A percentile compares a stretch with the other conserved stretches of the same genome.
These are phyloP conservation scores for Taiozyma sp. DNA, from an alignment of 1,139 yeast species.

Conservation along the genomic window DNA sequence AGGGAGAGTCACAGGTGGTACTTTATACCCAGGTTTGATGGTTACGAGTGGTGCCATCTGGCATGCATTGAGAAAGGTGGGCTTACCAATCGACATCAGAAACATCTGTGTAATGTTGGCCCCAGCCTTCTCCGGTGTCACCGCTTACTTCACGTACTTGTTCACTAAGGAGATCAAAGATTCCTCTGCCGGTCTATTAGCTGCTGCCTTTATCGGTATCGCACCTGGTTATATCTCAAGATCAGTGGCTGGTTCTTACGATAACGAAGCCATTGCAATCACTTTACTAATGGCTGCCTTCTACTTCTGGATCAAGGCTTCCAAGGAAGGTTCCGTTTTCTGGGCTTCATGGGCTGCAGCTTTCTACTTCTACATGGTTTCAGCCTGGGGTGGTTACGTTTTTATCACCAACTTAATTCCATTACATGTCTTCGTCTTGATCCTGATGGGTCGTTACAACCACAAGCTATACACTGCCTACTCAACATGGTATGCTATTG, in stretches of 20 bases:
- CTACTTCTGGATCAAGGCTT: conserved; percentile 91
- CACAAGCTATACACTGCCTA: conserved; percentile 83
- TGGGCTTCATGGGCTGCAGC: conserved; percentile 83
- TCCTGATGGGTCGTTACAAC: conserved; percentile 92
- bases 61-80: conserved; percentile 59
- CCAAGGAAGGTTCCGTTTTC: conserved; percentile 84
- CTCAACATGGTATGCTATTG: conserved; percentile 94
- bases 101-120: conserved; percentile 95
- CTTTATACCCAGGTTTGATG: conserved; percentile 97
- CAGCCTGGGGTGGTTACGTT: conserved; percentile 99
- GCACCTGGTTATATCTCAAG: conserved; percentile 98
- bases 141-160: conserved; percentile 88
- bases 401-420: conserved; percentile 98
- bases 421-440: conserved; percentile 83
- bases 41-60: conserved; percentile 91
- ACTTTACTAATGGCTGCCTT: conserved; percentile 93
- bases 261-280: conserved; percentile 98
- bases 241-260: conserved; percentile 98
- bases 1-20: conserved; percentile 99
- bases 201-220: conserved; percentile 94
- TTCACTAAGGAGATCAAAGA: conserved; percentile 90
- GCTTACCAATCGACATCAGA: conserved; percentile 88
- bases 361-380: conserved; percentile 96
- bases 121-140: conserved; percentile 92
- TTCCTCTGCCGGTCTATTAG: conserved; percentile 81